Percentiles rank a stretch among this genome's conserved stretches.
Conservation (phyloP, 495 filamentous ascomycete species). For the Penicillium alfredii region DNA sequence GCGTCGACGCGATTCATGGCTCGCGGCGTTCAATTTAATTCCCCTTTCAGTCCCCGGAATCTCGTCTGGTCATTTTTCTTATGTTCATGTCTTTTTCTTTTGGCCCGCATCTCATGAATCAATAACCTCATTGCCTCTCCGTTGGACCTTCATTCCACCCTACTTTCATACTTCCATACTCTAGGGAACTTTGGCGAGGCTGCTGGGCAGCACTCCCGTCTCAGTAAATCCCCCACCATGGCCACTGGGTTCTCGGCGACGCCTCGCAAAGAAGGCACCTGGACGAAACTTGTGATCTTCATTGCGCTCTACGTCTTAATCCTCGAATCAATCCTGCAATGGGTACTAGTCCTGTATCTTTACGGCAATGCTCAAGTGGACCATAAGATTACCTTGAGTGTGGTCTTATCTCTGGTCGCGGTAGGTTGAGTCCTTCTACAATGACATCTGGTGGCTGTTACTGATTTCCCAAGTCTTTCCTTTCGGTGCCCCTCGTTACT, state of each 20-base stretch:
- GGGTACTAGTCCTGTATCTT: conserved; percentile 35
- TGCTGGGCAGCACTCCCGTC: conserved; percentile 15
- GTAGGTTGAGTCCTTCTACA: conserved; percentile 26
- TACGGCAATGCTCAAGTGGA: conserved; percentile 35
- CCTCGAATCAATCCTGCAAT: conserved; percentile 34
- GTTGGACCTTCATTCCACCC: too few species aligned
- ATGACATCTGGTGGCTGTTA: too few species aligned
- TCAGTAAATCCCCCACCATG: conserved; percentile 24
- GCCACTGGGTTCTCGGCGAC: conserved; percentile 16
- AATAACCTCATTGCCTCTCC: too few species aligned
- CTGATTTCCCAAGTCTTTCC: conserved; percentile 28
- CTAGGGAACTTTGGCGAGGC: conserved; percentile 4
- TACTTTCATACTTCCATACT: too few species aligned
- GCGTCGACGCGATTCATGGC: conserved; percentile 27
- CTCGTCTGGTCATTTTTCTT: conserved; percentile 1
- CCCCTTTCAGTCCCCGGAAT: conserved; percentile 14
- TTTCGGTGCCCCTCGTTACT: conserved; percentile 34
- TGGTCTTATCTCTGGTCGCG: conserved; percentile 33
- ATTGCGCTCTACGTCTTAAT: conserved; percentile 36
- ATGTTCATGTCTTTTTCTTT: conserved; percentile 3
- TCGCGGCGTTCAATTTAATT: conserved; percentile 10
- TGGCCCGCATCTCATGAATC: not conserved
- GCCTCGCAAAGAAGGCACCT: conserved; percentile 29
- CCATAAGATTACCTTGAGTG: conserved; percentile 39
- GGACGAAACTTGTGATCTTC: conserved; percentile 41